phyloP scores from a whole-genome alignment of 2,329 filamentous ascomycete species.

The Fusarium sp. region DNA sequence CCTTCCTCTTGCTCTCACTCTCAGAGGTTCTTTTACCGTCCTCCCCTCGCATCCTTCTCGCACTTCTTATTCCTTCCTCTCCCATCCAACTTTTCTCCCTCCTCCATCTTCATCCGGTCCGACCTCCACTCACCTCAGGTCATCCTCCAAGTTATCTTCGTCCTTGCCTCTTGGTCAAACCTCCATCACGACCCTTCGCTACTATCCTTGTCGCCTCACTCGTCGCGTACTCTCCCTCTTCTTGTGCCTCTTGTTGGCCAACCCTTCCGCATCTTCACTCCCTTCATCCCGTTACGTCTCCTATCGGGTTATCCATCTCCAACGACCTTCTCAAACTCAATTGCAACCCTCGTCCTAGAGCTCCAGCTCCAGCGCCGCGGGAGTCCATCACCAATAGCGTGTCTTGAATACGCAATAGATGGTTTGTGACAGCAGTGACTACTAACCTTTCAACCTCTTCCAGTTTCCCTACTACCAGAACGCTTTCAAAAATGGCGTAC shows the following conservation, averaged over 20 bases:
- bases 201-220: conserved; percentile 4
- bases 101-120: conserved; percentile 24
- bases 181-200: conserved; percentile 15
- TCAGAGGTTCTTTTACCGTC: conserved; percentile 45
- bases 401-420: conserved; percentile 39
- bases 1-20: conserved; percentile 43
- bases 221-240: neutral
- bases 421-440: conserved; percentile 50
- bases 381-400: conserved; percentile 31
- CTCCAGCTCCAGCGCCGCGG: conserved; percentile 10
- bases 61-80: conserved; percentile 43
- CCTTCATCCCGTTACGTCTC: conserved; percentile 8
- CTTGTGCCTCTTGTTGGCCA: conserved; percentile 28
- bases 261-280: conserved; percentile 16
- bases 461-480: conserved; percentile 31
- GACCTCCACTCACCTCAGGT: conserved; percentile 5
- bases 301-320: conserved; percentile 5
- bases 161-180: conserved; percentile 7
- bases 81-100: conserved; percentile 39
- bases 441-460: conserved; percentile 45
- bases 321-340: conserved; percentile 2
- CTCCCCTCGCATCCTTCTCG: conserved; percentile 40
- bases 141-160: conserved; percentile 8
- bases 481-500: conserved; percentile 55
- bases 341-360: conserved; percentile 9